Evolutionary conservation across 2,329 filamentous ascomycete species (phyloP), one percentile per base, ranked within the genome.

Genomic region (Phaeosphaeriaceae sp.): DNA sequence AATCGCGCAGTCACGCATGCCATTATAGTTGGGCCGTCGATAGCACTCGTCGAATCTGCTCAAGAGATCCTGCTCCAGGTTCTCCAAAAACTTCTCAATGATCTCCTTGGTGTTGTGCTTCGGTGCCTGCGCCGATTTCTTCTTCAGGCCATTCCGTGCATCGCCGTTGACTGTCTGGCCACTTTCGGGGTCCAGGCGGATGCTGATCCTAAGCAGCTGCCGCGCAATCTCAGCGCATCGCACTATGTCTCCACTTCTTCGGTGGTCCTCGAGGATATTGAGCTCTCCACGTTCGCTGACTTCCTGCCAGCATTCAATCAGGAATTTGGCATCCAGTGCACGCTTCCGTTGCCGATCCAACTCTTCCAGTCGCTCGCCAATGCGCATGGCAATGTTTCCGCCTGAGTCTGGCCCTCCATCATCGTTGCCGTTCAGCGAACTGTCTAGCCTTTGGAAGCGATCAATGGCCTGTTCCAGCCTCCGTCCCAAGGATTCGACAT

Each of bases 31-130:
- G 70, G 96, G 93, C 67, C 91, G 89, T 63, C 93, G 86, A 77
- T 98, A 98, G 81, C 94, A 97, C 73, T 96, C 92, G 82, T 99
- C 96, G 79, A 99, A 99, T 72, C 97, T 94, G 76, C 93, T 92
- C 60, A 99, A 81, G 41, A 99, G 83, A 73, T 99, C 95, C 74
- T 98, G 96, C 78, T 99, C 95, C 57, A 99, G 80, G 1, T 91
- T 93, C 76, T 99, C 95, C 24, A 93, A 91, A 77, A 98, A 99
- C 76, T 97, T 97, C 78, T 99, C 95, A 56, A 99, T 90, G 17
- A 96, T 87, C 76, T 97, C 93, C 62, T 92, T 87, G 1, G 92
- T 95, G 72, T 94, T 85, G 69, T 82, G 75, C 67, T 80, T 81
- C 63, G 82, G 81, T 54, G 70, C 55, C 11, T 61, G 51, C 40